Evolutionary conservation across 2,329 filamentous ascomycete species (phyloP).

Genomic region (Gaeumannomyces tritici): DNA sequence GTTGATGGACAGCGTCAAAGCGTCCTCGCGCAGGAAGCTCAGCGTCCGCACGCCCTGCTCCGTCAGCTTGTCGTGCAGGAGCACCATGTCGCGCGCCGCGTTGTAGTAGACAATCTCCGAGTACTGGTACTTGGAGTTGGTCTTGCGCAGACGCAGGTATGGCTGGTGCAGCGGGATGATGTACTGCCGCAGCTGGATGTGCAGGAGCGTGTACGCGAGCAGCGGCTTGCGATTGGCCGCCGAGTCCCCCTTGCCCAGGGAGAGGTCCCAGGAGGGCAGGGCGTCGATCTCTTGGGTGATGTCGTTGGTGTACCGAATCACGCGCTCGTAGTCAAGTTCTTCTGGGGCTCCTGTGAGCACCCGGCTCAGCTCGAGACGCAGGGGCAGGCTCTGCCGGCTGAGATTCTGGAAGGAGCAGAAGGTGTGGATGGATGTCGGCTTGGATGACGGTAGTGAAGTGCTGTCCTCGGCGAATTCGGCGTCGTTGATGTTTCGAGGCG

Average conservation of each 20-base stretch:
- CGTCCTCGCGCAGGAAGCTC: slow-evolving; percentile 51
- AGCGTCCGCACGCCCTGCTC: slow-evolving; percentile 48
- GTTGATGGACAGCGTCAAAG: slow-evolving; percentile 49
- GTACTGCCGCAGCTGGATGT: slow-evolving; percentile 52
- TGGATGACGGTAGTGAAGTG: slow-evolving; percentile 37
- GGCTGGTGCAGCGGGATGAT: slow-evolving; percentile 53
- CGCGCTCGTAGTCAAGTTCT: slow-evolving; percentile 51
- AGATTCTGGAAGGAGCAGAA: slow-evolving; percentile 50
- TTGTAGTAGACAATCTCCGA: slow-evolving; percentile 57
- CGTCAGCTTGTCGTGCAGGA: slow-evolving; percentile 51
- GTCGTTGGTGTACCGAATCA: slow-evolving; percentile 51
- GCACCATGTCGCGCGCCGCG: slow-evolving; percentile 49
- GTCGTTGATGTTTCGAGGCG: slow-evolving; percentile 45
- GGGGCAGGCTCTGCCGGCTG: slow-evolving; percentile 42
- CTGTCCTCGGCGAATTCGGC: slow-evolving; percentile 43
- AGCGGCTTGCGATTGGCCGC: slow-evolving; percentile 41
- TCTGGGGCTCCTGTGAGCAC: slow-evolving; percentile 44
- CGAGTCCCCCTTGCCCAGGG: slow-evolving; percentile 13
- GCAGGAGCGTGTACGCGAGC: slow-evolving; percentile 49
- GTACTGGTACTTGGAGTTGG: slow-evolving; percentile 52
- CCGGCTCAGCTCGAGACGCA: slow-evolving; percentile 47
- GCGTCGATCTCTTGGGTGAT: slow-evolving; percentile 51
- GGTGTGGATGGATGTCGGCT: slow-evolving; percentile 43
- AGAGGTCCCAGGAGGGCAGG: slow-evolving; percentile 45
- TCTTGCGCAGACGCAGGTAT: slow-evolving; percentile 48